Base-by-base conservation (phyloP, 768 basidiomycete species). In the Lactarius hatsudake region DNA sequence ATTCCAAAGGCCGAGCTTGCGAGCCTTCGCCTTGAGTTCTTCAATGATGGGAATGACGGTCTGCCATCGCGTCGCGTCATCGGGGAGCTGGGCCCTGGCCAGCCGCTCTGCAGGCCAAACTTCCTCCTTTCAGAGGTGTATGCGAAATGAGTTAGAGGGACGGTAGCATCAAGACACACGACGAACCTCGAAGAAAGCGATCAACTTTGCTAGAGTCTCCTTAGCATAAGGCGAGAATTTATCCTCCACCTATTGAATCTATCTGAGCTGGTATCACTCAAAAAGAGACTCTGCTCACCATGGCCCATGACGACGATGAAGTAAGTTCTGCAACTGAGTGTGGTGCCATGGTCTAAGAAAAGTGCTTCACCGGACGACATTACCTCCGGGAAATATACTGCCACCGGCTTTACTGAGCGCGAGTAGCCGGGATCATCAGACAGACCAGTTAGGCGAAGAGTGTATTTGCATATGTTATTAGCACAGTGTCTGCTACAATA, bases 1-100 rank as follows among this genome's bases (percentile, higher is more conserved):
- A 75, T 98, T 98, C 97, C 97, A 99, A 45, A 99, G 82, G 3
- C 97, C 97, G 32, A 87, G 85, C 74, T 86, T 84, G 79, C 88
- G 92, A 0, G 96, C 97, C 76, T 91, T 93, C 68, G 74, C 81
- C 80, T 98, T 97, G 71, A 99, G 84, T 63, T 91, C 89, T 71
- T 86, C 89, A 63, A 96, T 80, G 69, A 97, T 78, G 1, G 90
- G 88, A 34, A 94, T 86, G 71, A 93, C 81, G 10, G 88, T 89
- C 78, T 90, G 84, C 96, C 96, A 98, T 61, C 93, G 87, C 72
- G 79, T 81, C 66, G 74, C 84, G 75, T 95, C 90, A 55, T 79
- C 78, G 3, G 96, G 92, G 53, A 99, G 74, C 75, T 96, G 94
- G 0, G 87, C 86, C 74, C 90, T 89, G 63, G 90, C 93, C 43